phyloP scores from a whole-genome alignment of 768 basidiomycete genomes.

The Megacollybia marginata region DNA sequence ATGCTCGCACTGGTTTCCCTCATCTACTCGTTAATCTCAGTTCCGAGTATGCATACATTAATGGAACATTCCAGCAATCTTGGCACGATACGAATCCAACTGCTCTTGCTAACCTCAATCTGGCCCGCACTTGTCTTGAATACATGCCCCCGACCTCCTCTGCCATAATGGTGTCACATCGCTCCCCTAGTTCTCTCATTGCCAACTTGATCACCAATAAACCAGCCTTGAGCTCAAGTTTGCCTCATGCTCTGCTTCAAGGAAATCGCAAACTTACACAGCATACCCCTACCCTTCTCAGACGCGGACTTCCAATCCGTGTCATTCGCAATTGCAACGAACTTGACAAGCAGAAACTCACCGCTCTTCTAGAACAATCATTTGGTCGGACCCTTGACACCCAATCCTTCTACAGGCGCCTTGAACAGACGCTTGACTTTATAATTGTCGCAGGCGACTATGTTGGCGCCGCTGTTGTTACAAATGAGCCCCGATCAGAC shows the following conservation, averaged over 20 bases:
- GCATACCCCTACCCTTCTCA: slow-evolving; percentile 89
- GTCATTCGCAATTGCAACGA: slow-evolving; percentile 66
- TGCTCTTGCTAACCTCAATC: slow-evolving; percentile 74
- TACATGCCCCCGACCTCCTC: slow-evolving; percentile 94
- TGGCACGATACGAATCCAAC: slow-evolving; percentile 82
- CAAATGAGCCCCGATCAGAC: slow-evolving; percentile 43
- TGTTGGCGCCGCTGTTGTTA: slow-evolving; percentile 90
- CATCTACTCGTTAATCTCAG: slow-evolving; percentile 93
- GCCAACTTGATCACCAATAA: slow-evolving; percentile 98
- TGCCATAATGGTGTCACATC: slow-evolving; percentile 95
- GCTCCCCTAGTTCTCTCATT: slow-evolving; percentile 90
- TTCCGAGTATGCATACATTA: slow-evolving; percentile 81
- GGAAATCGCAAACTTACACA: slow-evolving; percentile 79
- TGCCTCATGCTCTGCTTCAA: slow-evolving; percentile 89
- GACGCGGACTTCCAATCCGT: slow-evolving; percentile 81
- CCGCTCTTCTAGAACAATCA: slow-evolving; percentile 77
- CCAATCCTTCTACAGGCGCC: slow-evolving; percentile 69
- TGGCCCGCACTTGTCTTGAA: slow-evolving; percentile 79
- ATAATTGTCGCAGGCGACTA: slow-evolving; percentile 94
- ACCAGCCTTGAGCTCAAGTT: slow-evolving; percentile 89
- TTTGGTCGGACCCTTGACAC: slow-evolving; percentile 72
- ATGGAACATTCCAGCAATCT: slow-evolving; percentile 68
- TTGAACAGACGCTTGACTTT: slow-evolving; percentile 78
- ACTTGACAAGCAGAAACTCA: slow-evolving; percentile 71
- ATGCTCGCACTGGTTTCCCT: slow-evolving; percentile 89